Percentiles rank a stretch among this genome's conserved stretches.
Conservation (phyloP, 192 early-diverging fungal species). For the Spizellomyces sp. region DNA sequence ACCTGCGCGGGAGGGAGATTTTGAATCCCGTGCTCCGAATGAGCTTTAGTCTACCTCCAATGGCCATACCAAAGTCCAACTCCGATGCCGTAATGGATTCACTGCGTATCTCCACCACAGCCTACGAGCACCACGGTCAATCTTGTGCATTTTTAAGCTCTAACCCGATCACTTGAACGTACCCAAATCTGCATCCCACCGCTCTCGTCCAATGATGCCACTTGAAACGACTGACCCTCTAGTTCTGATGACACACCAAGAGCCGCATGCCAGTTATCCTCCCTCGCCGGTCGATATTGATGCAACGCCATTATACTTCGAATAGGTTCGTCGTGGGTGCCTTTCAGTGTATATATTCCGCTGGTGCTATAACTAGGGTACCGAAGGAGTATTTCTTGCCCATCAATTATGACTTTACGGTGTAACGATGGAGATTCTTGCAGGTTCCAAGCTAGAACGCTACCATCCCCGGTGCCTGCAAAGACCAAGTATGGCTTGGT, state of each 20-base stretch:
- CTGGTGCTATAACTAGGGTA: slow-evolving; percentile 43
- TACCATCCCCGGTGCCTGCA: slow-evolving; percentile 49
- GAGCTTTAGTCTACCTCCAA: slow-evolving; percentile 41
- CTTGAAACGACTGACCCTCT: slow-evolving; percentile 34
- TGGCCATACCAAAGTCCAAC: slow-evolving; percentile 43
- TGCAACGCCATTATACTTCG: slow-evolving; percentile 14
- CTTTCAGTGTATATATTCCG: slow-evolving; percentile 33
- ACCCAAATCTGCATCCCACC: slow-evolving; percentile 49
- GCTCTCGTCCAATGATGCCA: slow-evolving; percentile 41
- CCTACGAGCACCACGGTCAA: background rate
- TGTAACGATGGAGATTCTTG: slow-evolving; percentile 30
- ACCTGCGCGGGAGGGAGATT: slow-evolving; percentile 17
- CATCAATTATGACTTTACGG: slow-evolving; percentile 4
- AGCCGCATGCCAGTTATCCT: background rate
- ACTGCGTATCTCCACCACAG: slow-evolving; percentile 28
- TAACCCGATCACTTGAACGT: slow-evolving; percentile 19
- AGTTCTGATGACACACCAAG: background rate
- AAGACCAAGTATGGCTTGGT: slow-evolving; percentile 42
- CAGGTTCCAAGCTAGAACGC: slow-evolving; percentile 48
- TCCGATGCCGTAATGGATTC: slow-evolving; percentile 24
- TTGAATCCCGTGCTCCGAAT: slow-evolving; percentile 26
- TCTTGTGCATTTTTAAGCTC: slow-evolving; percentile 3
- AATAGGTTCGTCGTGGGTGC: slow-evolving; percentile 31
- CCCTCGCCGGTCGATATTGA: slow-evolving; percentile 1
- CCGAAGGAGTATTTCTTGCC: slow-evolving; percentile 9